Base-by-base conservation (phyloP, 768 basidiomycete species). In the Cystobasidiopsis lactophilus region DNA sequence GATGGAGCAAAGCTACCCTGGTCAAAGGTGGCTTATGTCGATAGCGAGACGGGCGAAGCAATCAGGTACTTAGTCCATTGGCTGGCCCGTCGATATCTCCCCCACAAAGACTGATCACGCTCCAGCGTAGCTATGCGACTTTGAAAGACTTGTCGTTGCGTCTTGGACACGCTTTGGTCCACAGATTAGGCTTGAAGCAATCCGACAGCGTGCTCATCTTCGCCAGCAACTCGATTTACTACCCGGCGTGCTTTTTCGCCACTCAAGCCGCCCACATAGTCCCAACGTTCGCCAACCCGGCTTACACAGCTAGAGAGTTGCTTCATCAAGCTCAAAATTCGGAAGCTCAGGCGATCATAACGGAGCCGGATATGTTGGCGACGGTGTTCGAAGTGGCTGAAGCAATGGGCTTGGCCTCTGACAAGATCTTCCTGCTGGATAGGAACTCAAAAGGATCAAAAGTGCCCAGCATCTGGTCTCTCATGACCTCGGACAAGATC, bases 271-370 rank as follows among this genome's bases (percentile, higher is more conserved):
- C 54, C 3, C 58, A 56, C 1, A 0, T 55, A 23, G 57, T 62
- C 72, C 29, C 16, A 4, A 27, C 45, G n/a, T 18, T 27, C 29
- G 45, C 23, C 14, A 16, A 23, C 29, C 23, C 45, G 29, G 45
- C 43, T 0, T 86, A 82, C 60, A 80, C 76, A 2, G 63, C 77
- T 2, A 62, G 67, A 7, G 85, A 89, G 62, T 72, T 88, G 0
- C 24, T 27, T 18, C 29, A 47, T 27, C 23, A 27, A 31, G 45
- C 26, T 21, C 14, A 30, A 4, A 13, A 47, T 31, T 47, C 45
- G 30, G 30, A 47, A 18, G 45, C 45, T 4, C 23, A 47, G n/a
- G 14, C 29, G 23, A 47, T 47, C 45, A 26, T 47, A 10, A 47
- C 45, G 5, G 45, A 47, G 9, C 14, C 9, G 4, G 45, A 23